Base-by-base conservation (phyloP, 2,329 filamentous ascomycete genomes). In the Fusarium nodosum region DNA sequence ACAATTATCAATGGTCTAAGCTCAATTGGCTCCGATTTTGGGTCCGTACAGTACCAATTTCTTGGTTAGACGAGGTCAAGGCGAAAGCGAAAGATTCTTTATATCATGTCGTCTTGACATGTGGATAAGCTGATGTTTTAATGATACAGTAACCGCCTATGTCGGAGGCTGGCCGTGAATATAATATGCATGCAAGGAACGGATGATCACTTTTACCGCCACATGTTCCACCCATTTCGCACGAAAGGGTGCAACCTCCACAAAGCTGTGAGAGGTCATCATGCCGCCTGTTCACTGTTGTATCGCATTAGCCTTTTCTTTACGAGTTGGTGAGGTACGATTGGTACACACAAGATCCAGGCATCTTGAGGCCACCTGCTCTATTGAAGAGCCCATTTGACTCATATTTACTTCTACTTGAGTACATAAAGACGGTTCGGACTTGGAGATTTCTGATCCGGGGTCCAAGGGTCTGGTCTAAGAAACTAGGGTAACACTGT, bases 1-100 rank as follows among this genome's bases (percentile, higher is more conserved):
- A 60, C 64, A 73, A 75, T 74, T 75, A 59, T 65, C 73, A 75
- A 75, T 75, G 66, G 57, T 64, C 68, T 58, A 56, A 64, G 70
- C 72, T 74, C 68, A 66, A 75, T 75, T 75, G 73, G 66, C 66
- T 69, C 66, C 57, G 66, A 54, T 69, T 45, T 45, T 41, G 28
- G 24, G 38, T 62, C 66, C 66, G 56, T 61, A 41, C 18, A 36
- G 15, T 33, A 50, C 31, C 30, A 34, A 42, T 24, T 44, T 64
- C 54, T 66, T 31, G 55, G 61, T 59, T 56, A 64, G 20, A 52
- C 36, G 54, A 50, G 53, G 42, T 13, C 18, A 55, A 30, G 24
- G 34, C 5, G 46, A 42, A 53, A 30, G 28, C 9, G 28, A 31
- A 24, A 30, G 31, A 33, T 22, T 24, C 20, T 24, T 15, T n/a